Conservation (phyloP, 2,329 filamentous ascomycete species). For the Pseudogymnoascus sp. region DNA sequence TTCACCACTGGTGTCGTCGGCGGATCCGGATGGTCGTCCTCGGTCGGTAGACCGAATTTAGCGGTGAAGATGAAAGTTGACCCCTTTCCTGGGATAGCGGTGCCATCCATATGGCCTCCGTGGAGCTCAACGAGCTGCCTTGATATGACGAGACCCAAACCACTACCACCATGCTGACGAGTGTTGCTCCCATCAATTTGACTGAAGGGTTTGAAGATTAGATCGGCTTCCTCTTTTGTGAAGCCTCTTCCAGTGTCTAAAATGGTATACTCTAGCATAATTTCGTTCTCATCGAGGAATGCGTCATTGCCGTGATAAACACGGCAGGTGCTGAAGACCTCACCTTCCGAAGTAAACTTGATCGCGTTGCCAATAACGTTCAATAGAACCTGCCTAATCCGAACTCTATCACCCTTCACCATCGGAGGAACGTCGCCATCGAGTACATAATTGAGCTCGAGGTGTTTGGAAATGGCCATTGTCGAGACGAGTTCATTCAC, state of each 20-base stretch:
- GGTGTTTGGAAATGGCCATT: conserved; percentile 85
- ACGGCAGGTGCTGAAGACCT: conserved; percentile 83
- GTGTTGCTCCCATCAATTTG: conserved; percentile 93
- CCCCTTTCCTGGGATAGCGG: conserved; percentile 72
- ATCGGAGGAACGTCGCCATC: conserved; percentile 84
- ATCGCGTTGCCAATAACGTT: conserved; percentile 97
- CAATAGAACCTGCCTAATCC: conserved; percentile 85
- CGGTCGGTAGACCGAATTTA: conserved; percentile 59
- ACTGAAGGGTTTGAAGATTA: conserved; percentile 95
- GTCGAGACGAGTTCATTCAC: conserved; percentile 93
- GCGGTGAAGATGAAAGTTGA: conserved; percentile 69
- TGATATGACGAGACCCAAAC: conserved; percentile 86
- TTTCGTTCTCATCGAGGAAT: conserved; percentile 48
- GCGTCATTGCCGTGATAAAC: conserved; percentile 41
- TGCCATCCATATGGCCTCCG: conserved; percentile 81
- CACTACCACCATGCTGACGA: conserved; percentile 89
- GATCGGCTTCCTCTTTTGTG: conserved; percentile 75
- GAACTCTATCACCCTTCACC: conserved; percentile 90
- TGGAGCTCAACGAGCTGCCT: conserved; percentile 94
- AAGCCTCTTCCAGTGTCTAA: conserved; percentile 91
- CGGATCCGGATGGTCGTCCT: conserved; percentile 52
- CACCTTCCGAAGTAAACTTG: conserved; percentile 86
- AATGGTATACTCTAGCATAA: conserved; percentile 81
- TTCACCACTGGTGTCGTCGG: conserved; percentile 34
- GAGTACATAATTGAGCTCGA: conserved; percentile 92